Base-by-base conservation (phyloP, 495 filamentous ascomycete species). In the Neurospora hispaniola region DNA sequence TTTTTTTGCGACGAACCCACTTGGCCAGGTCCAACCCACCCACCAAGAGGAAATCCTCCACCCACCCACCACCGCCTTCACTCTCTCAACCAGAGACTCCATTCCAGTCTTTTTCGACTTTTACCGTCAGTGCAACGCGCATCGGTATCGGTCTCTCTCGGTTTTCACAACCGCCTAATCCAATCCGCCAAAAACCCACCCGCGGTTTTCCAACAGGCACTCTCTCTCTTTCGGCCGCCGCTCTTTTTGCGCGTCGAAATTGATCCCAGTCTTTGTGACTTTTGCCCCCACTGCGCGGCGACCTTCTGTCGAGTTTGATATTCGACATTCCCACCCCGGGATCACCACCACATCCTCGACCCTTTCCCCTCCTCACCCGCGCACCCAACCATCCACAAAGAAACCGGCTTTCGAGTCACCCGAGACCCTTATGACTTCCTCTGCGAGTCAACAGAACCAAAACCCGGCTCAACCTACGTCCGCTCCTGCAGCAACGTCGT, bases 401-500 rank as follows among this genome's bases (percentile, higher is more conserved):
- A 72, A 78, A 74, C 68, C 74, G 77, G 78, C 80, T 80, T 77
- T 79, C 78, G 79, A 80, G 77, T 79, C 80, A 78, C 69, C 75
- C 74, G 75, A 72, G 75, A 73, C 78, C 75, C 82, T 79, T 82
- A 86, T 86, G 85, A 86, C 85, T 84, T 86, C 85, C 74, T 77
- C 80, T 82, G 82, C 81, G 76, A 83, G 83, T 82, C 83, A 87
- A 78, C 81, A 83, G 72, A 82, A 84, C 75, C 78, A 77, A 78
- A 85, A 85, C 73, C 78, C 89, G 83, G 85, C 89, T 83, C 81
- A 86, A 76, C 86, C 85, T 83, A 84, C 86, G 80, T 85, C 89
- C 76, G 83, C 88, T 78, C 82, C 89, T 73, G 82, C 88, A 81
- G 85, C 88, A 81, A 85, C 87, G 83, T 91, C 89, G 80, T 90